Percentiles rank a stretch among this genome's conserved stretches.
These are phyloP conservation scores for Pythium graminicola DNA, from an alignment of 352 stramenopile genomes.

Conservation along the genomic window DNA sequence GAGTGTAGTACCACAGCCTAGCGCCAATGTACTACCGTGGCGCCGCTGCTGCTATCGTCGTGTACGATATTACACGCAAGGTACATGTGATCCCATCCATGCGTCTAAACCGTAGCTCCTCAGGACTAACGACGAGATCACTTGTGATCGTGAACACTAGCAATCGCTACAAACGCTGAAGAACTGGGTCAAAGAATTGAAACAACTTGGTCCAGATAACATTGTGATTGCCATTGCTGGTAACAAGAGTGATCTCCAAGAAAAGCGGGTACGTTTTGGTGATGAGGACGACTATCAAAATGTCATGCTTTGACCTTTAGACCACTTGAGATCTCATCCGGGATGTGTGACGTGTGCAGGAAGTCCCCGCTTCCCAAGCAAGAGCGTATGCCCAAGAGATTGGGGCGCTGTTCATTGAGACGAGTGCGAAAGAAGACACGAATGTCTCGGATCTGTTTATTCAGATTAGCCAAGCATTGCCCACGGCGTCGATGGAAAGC, in stretches of 20 bases:
- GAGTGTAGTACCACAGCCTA: slow-evolving; percentile 90
- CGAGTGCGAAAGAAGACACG: slow-evolving; percentile 91
- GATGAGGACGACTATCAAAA: neutral
- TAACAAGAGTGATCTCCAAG: slow-evolving; percentile 92
- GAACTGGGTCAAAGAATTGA: slow-evolving; percentile 94
- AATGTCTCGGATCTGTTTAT: slow-evolving; percentile 94
- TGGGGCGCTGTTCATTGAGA: slow-evolving; percentile 90
- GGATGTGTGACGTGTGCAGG: slow-evolving; percentile 26
- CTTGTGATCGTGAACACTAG: slow-evolving; percentile 23
- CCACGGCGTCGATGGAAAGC: slow-evolving; percentile 60
- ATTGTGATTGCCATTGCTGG: slow-evolving; percentile 95
- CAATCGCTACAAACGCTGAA: slow-evolving; percentile 92
- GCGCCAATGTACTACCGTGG: slow-evolving; percentile 98
- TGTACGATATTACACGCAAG: slow-evolving; percentile 97
- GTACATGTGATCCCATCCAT: slow-evolving; percentile 23
- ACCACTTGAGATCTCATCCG: slow-evolving; percentile 1
- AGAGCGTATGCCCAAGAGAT: slow-evolving; percentile 91
- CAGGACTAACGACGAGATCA: neutral
- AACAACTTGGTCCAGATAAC: slow-evolving; percentile 88
- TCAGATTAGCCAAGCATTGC: slow-evolving; percentile 80
- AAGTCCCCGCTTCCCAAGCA: slow-evolving; percentile 82
- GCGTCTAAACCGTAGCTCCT: neutral
- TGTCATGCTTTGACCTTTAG: neutral
- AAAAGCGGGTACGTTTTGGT: slow-evolving; percentile 52
- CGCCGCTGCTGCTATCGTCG: slow-evolving; percentile 95